Evolutionary conservation across 345 rosid genomes (phyloP), one percentile per base, ranked within the genome.

Genomic region (Euphorbia lathyris): DNA sequence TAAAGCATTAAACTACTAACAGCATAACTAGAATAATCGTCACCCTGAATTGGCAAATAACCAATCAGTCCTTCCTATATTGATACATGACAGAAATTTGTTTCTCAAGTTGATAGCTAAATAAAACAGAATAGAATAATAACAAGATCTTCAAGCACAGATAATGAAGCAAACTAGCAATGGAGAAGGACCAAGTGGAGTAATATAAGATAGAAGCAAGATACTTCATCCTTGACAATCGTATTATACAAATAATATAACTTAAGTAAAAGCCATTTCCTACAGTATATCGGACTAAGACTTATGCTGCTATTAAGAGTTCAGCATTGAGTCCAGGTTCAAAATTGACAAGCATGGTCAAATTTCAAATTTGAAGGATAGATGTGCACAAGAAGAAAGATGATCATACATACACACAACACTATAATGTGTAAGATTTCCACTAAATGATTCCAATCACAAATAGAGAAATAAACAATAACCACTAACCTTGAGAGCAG

Each of bases 401-500:
- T 22, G 50, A 22, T 38, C 29, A 22, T 1, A 26, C 20, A 62
- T 38, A 12, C n/a, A 42, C 52, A 62, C 1, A n/a, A n/a, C 9
- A 38, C 9, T 17, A 62, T 62, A 38, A 38, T 25, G 1, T 57
- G 40, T 62, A 19, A 36, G 17, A 62, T 9, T 22, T 26, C 55
- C 22, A 47, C 42, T n/a, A 66, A 16, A 67, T 40, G 59, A 19
- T 25, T 69, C 9, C n/a, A 42, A n/a, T 14, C 26, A 32, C 30
- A 47, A 69, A 56, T 1, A 43, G 62, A 56, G 55, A 17, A 11
- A 45, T 58, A 67, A 25, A 62, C 20, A 45, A 69, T 45, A 53
- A 16, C 9, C 47, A 69, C 72, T 56, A 56, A 81, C 82, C 80
- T 78, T 78, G 72, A 70, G 75, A 71, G 66, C 66, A 65, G 27